Evolutionary conservation across 495 filamentous ascomycete genomes (phyloP).

Genomic region (Letharia columbiana): DNA sequence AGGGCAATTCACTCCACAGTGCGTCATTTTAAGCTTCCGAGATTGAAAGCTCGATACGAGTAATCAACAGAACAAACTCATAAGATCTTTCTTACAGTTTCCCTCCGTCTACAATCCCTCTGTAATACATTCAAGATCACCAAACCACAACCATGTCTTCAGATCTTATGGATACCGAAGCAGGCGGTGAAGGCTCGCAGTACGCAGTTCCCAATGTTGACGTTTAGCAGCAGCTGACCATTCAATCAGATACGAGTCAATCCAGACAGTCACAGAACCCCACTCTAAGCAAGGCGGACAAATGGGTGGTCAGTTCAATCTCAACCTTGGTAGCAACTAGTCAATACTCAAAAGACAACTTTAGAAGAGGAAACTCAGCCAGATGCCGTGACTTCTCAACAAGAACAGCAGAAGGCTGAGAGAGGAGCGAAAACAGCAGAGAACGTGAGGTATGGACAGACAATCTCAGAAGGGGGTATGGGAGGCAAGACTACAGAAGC

Average conservation of each 20-base stretch:
- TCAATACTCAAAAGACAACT: background rate
- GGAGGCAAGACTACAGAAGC: conserved; percentile 32
- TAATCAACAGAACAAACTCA: background rate
- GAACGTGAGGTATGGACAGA: conserved; percentile 44
- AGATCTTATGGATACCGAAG: conserved; percentile 48
- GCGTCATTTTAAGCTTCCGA: conserved; percentile 14
- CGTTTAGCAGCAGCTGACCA: conserved; percentile 9
- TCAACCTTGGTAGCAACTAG: background rate
- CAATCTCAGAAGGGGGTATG: conserved; percentile 35
- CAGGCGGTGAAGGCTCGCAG: conserved; percentile 57
- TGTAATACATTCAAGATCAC: background rate
- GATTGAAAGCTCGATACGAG: background rate
- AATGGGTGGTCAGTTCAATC: conserved; percentile 41
- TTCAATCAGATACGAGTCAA: conserved; percentile 51
- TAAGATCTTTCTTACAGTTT: background rate
- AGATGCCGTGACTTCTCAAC: conserved; percentile 18
- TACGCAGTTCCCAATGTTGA: conserved; percentile 27
- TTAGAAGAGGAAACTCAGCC: conserved; percentile 22
- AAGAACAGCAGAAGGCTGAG: conserved; percentile 27
- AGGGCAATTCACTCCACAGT: conserved; percentile 10
- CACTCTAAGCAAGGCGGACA: conserved; percentile 51
- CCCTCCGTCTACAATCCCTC: background rate
- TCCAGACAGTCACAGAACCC: conserved; percentile 38
- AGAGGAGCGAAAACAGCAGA: conserved; percentile 38
- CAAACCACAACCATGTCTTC: conserved; percentile 21